A percentile compares a stretch with the other conserved stretches of the same genome.
Evolutionary conservation across 169 alveolate species (phyloP).

Genomic region (Plasmodium knowlesi): DNA sequence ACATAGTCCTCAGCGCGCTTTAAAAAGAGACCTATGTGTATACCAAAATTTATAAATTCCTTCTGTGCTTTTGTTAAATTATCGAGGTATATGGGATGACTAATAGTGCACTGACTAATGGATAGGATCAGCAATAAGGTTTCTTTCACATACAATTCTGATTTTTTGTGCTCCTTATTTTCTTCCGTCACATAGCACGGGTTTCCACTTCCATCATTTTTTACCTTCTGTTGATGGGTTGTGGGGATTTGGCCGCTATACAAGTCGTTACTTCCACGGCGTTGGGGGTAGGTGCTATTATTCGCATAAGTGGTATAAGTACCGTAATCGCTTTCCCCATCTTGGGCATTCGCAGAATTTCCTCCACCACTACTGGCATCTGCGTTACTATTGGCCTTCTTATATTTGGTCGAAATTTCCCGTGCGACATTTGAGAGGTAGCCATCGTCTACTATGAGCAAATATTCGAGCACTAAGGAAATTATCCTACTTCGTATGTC

Average conservation of each 20-base stretch:
- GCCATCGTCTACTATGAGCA: constrained; percentile 80
- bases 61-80: constrained; percentile 84
- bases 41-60: constrained; percentile 81
- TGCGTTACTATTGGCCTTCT: background rate
- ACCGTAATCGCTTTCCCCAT: background rate
- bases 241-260: background rate
- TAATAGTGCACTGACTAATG: constrained; percentile 81
- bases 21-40: constrained; percentile 84
- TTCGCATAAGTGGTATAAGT: background rate
- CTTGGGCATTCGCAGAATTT: background rate
- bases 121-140: constrained; percentile 81
- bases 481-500: constrained; percentile 83
- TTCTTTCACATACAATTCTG: constrained; percentile 77
- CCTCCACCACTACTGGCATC: background rate
- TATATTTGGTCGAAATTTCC: constrained; percentile 17
- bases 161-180: constrained; percentile 56
- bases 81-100: constrained; percentile 80
- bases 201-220: background rate
- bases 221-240: background rate
- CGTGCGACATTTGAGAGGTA: constrained; percentile 73
- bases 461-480: constrained; percentile 83
- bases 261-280: background rate
- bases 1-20: constrained; percentile 47
- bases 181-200: constrained; percentile 18
- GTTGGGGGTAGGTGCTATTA: background rate